Evolutionary conservation across 148 eudicot species (phyloP).

Genomic region (Mesembryanthemum crystallinum): DNA sequence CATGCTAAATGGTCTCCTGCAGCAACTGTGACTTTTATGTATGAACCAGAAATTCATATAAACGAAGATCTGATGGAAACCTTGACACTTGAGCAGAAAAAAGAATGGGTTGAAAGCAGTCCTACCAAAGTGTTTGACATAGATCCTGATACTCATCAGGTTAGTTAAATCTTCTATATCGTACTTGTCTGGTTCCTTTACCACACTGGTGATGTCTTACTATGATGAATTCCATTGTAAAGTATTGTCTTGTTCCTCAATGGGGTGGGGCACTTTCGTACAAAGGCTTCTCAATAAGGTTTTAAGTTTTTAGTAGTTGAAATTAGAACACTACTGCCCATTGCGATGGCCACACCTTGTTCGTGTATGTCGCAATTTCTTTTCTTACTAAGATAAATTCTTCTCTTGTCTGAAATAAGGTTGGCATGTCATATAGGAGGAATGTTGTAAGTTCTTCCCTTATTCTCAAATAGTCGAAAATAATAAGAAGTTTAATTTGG

Average conservation of each 20-base stretch:
- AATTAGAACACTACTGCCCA: too few relatives aligned
- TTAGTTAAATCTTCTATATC: conserved; percentile 25
- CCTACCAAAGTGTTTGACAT: conserved; percentile 93
- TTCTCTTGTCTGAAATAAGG: too few relatives aligned
- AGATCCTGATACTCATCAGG: conserved; percentile 75
- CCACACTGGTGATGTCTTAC: background rate
- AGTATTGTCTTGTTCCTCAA: background rate
- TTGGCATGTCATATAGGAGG: too few relatives aligned
- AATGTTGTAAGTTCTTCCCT: too few relatives aligned
- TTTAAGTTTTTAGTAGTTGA: too few relatives aligned
- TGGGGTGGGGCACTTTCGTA: too few relatives aligned
- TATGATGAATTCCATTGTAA: background rate
- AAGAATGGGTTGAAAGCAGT: conserved; percentile 77
- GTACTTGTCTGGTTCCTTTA: background rate
- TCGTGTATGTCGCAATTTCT: too few relatives aligned
- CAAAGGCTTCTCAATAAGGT: background rate
- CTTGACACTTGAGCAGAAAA: conserved; percentile 69
- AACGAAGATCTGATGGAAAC: conserved; percentile 87
- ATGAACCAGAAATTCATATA: conserved; percentile 86
- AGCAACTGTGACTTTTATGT: conserved; percentile 96
- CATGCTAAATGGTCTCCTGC: conserved; percentile 99
- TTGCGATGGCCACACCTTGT: too few relatives aligned
- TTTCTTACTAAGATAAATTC: too few relatives aligned
- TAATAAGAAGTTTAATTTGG: too few relatives aligned
- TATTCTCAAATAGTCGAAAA: too few relatives aligned